Conservation (phyloP, 192 early-diverging fungal species). For the Backusella luteola region DNA sequence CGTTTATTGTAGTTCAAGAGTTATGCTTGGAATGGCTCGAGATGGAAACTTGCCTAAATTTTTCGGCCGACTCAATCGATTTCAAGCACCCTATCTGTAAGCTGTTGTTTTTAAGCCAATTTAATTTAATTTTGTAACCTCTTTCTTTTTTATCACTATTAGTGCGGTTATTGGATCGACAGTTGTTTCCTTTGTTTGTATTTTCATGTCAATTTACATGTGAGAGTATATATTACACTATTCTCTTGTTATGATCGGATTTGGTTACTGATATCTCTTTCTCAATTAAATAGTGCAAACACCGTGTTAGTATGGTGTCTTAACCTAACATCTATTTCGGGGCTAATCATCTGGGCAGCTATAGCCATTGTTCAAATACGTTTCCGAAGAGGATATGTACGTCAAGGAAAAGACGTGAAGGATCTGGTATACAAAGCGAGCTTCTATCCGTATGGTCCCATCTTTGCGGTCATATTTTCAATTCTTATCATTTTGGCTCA, state of each 20-base stretch:
- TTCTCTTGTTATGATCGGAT: too few relatives aligned
- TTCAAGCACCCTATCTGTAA: slow-evolving; percentile 50
- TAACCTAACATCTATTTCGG: slow-evolving; percentile 48
- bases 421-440: slow-evolving; percentile 68
- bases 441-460: slow-evolving; percentile 64
- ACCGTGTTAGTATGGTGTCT: not conserved
- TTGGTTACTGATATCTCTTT: not conserved
- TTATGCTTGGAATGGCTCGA: slow-evolving; percentile 69
- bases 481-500: slow-evolving; percentile 60
- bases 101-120: not conserved
- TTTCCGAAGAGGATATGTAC: slow-evolving; percentile 72
- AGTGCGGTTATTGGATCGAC: slow-evolving; percentile 49
- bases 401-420: slow-evolving; percentile 58
- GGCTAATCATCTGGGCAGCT: slow-evolving; percentile 77
- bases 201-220: slow-evolving; percentile 49
- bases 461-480: slow-evolving; percentile 58
- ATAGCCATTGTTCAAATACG: slow-evolving; percentile 74
- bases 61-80: slow-evolving; percentile 52
- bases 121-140: too few relatives aligned
- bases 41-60: slow-evolving; percentile 70
- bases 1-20: slow-evolving; percentile 77
- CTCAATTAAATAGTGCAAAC: slow-evolving; percentile 76
- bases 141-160: not conserved
- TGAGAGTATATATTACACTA: not conserved
- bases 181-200: slow-evolving; percentile 50